phyloP scores from a whole-genome alignment of 176 grass and related monocot genomes.

The Poa pratensis region DNA sequence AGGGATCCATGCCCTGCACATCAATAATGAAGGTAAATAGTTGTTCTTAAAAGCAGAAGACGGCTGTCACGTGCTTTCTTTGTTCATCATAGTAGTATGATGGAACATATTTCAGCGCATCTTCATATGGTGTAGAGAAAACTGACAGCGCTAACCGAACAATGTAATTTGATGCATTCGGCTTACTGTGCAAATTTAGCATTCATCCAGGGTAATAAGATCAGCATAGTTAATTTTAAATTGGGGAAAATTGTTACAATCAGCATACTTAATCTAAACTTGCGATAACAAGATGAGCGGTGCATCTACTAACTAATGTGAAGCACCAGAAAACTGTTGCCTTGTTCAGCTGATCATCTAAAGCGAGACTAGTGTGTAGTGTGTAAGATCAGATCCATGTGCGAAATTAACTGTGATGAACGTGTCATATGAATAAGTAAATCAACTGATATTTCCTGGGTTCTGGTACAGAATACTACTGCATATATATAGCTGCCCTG shows the following conservation, averaged over 20 bases:
- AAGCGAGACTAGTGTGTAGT: background rate
- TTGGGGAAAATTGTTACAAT: background rate
- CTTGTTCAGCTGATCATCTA: background rate
- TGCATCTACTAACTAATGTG: background rate
- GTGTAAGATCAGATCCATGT: background rate
- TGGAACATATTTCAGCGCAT: background rate
- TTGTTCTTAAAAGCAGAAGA: conserved; percentile 17
- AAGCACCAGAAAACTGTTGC: background rate
- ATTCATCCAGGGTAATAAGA: background rate
- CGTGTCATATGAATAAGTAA: background rate
- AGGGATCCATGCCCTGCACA: conserved; percentile 87
- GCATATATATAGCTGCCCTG: too few relatives aligned
- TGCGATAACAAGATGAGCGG: conserved; percentile 2
- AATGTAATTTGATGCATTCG: background rate
- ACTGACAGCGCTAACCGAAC: background rate
- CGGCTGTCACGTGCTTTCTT: background rate
- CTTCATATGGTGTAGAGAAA: background rate
- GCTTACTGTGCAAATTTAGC: background rate
- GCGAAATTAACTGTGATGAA: background rate
- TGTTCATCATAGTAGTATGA: background rate
- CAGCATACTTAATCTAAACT: background rate
- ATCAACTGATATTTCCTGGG: background rate
- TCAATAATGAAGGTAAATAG: conserved; percentile 25
- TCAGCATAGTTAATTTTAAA: background rate
- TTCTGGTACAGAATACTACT: background rate